These are phyloP conservation scores for Globisporangium lucens DNA, from an alignment of 352 stramenopile genomes.

Conservation along the genomic window DNA sequence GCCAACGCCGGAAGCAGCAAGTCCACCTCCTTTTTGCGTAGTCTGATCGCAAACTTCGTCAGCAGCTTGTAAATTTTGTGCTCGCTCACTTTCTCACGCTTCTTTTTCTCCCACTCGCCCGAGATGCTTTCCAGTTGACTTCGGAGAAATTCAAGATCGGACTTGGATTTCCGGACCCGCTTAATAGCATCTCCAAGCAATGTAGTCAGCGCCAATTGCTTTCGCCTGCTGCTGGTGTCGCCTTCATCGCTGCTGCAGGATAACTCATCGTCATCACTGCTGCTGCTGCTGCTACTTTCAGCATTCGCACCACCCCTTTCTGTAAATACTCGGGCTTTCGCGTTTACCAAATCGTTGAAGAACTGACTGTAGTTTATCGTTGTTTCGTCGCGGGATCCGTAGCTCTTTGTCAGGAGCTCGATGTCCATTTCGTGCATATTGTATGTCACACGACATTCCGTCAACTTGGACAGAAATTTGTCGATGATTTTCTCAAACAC, in stretches of 20 bases:
- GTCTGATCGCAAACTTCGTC: conserved; percentile 34
- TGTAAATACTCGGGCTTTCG: conserved; percentile 19
- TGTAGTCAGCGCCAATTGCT: conserved; percentile 21
- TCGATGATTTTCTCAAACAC: conserved; percentile 76
- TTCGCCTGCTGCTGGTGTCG: conserved; percentile 25
- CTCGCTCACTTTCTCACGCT: conserved; percentile 39
- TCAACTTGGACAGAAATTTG: conserved; percentile 65
- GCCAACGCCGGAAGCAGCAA: conserved; percentile 41
- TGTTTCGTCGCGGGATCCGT: conserved; percentile 24
- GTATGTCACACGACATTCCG: conserved; percentile 49
- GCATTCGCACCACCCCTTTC: conserved; percentile 3
- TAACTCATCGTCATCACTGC: conserved; percentile 31
- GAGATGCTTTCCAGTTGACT: conserved; percentile 18
- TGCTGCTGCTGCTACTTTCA: conserved; percentile 21
- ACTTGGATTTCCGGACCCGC: conserved; percentile 28
- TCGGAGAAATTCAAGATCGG: conserved; percentile 36
- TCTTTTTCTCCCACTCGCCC: conserved; percentile 24
- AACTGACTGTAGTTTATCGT: conserved; percentile 52
- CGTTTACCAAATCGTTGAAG: conserved; percentile 41
- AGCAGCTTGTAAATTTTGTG: conserved; percentile 61
- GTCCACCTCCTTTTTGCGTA: conserved; percentile 50
- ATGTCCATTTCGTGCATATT: conserved; percentile 70
- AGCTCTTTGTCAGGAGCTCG: conserved; percentile 33
- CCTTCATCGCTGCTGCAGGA: conserved; percentile 50
- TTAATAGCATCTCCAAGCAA: conserved; percentile 37